A percentile compares a stretch with the other conserved stretches of the same genome.
phyloP scores from a whole-genome alignment of 352 stramenopile species.

The Globisporangium radiosum region DNA sequence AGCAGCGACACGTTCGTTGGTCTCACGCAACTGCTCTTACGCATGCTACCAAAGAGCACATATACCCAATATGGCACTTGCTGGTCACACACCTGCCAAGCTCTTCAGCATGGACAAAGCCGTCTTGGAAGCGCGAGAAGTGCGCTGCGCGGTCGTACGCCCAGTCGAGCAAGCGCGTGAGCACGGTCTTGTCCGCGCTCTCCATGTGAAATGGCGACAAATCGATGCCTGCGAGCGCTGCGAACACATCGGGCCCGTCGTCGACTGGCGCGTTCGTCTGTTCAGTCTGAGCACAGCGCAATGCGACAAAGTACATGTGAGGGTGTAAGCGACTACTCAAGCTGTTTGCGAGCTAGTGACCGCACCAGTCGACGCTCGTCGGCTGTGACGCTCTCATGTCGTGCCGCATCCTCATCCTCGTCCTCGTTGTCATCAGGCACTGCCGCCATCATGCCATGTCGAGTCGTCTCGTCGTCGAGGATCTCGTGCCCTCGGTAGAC shows the following conservation, averaged over 20 bases:
- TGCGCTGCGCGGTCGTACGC: constrained; percentile 43
- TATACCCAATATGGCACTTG: no score
- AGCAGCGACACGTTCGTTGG: no score
- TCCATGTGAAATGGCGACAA: constrained; percentile 54
- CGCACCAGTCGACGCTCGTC: not conserved
- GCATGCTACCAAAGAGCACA: not conserved
- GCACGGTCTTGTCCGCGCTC: constrained; percentile 37
- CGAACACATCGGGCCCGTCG: constrained; percentile 11
- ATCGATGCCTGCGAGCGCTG: constrained; percentile 36
- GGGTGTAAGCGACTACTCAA: not conserved
- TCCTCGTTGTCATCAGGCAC: no score
- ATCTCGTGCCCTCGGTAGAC: no score
- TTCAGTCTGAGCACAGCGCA: not conserved
- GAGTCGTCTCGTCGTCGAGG: no score
- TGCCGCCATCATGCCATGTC: no score
- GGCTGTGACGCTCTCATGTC: not conserved
- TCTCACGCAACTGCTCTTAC: not conserved
- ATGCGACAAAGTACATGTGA: not conserved
- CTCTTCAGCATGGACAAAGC: constrained; percentile 42
- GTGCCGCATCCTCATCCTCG: not conserved
- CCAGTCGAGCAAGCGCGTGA: constrained; percentile 56
- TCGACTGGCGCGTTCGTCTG: not conserved
- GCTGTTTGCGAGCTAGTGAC: not conserved
- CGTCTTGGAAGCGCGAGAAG: constrained; percentile 33
- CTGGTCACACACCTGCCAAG: constrained; percentile 13